These are phyloP conservation scores for Plasmodium sp. DNA, from an alignment of 169 alveolate species.

Conservation along the genomic window DNA sequence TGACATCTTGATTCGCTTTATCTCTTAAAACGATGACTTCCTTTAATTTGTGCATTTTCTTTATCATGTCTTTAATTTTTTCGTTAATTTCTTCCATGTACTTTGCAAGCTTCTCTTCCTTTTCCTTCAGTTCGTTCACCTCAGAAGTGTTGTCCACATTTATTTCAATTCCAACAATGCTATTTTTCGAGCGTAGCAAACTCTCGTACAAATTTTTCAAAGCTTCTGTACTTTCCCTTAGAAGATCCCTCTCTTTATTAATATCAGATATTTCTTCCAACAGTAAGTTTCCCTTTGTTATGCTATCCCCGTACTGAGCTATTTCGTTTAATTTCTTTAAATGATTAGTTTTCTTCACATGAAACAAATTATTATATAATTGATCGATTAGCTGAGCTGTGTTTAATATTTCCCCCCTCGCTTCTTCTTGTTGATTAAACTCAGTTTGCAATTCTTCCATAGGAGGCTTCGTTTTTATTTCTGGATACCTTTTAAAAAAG, in stretches of 20 bases:
- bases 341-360: background rate
- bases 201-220: background rate
- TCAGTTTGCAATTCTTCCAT: background rate
- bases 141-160: background rate
- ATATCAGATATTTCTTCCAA: background rate
- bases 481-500: background rate
- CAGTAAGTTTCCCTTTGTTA: background rate
- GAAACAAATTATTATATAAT: background rate
- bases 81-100: conserved; percentile 1
- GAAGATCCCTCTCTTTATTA: background rate
- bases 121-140: background rate
- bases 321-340: background rate
- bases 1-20: background rate
- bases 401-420: background rate
- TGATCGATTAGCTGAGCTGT: background rate
- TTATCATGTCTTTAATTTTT: conserved; percentile 5
- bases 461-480: background rate
- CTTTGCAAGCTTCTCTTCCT: background rate
- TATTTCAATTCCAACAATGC: background rate
- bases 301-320: background rate
- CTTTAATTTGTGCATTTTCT: conserved; percentile 1
- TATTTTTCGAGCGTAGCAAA: background rate
- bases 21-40: conserved; percentile 14
- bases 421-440: background rate
- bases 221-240: background rate